A percentile compares a stretch with the other conserved stretches of the same genome.
These are phyloP conservation scores for Pythium diclinum DNA, from an alignment of 352 stramenopile species.

Conservation along the genomic window DNA sequence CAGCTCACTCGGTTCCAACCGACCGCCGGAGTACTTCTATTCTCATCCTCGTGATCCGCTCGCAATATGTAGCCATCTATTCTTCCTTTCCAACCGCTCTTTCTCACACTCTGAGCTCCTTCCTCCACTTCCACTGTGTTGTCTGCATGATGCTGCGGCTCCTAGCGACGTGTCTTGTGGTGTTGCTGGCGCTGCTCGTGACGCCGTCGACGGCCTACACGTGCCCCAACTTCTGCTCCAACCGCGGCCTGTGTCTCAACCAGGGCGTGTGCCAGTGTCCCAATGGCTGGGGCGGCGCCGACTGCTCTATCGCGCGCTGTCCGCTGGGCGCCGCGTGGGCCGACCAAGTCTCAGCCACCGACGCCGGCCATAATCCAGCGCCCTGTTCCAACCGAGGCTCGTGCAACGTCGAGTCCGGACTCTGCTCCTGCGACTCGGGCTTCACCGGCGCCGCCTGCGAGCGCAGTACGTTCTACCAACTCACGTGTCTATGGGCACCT, in stretches of 20 bases:
- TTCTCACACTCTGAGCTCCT: too few relatives aligned
- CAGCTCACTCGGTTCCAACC: too few relatives aligned
- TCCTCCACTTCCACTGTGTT: not conserved
- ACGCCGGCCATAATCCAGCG: conserved; percentile 78
- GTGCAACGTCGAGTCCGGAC: conserved; percentile 56
- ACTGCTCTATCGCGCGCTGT: conserved; percentile 73
- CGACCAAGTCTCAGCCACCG: conserved; percentile 49
- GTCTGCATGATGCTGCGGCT: not conserved
- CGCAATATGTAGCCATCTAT: too few relatives aligned
- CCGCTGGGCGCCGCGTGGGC: conserved; percentile 67
- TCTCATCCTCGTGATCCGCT: too few relatives aligned
- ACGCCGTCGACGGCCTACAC: conserved; percentile 27
- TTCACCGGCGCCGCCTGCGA: conserved; percentile 82
- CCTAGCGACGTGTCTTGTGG: not conserved
- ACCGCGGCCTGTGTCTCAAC: conserved; percentile 53
- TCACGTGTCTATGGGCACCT: not conserved
- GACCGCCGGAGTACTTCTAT: too few relatives aligned
- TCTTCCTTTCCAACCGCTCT: not conserved
- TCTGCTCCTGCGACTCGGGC: conserved; percentile 60
- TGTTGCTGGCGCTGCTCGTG: conserved; percentile 13
- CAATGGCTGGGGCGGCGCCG: conserved; percentile 39
- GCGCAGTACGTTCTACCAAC: conserved; percentile 42
- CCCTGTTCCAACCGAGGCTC: conserved; percentile 87
- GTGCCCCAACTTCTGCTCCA: conserved; percentile 72
- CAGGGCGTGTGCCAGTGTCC: conserved; percentile 61